Conservation (phyloP, 2,329 filamentous ascomycete species). For the Sclerotinia spermophila region DNA sequence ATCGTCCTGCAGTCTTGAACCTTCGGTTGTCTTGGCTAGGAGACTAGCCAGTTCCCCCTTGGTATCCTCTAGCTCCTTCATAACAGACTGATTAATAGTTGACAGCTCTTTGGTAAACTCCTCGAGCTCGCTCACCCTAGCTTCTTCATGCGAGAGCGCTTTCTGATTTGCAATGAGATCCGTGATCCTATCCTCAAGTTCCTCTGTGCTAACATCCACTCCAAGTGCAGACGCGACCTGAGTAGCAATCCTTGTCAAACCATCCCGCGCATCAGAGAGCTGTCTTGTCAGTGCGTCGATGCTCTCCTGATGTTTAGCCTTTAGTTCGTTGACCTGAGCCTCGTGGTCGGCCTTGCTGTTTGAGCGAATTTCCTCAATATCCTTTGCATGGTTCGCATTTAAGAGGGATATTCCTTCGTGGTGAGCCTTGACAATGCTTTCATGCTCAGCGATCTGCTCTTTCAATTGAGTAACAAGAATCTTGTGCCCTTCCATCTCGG, state of each 20-base stretch:
- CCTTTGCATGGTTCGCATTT: conserved; percentile 48
- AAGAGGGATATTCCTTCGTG: conserved; percentile 50
- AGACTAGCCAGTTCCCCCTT: conserved; percentile 53
- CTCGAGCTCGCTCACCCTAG: conserved; percentile 56
- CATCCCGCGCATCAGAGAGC: conserved; percentile 61
- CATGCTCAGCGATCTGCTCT: conserved; percentile 57
- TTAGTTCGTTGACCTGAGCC: conserved; percentile 54
- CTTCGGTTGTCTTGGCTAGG: conserved; percentile 46
- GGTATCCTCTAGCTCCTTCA: conserved; percentile 60
- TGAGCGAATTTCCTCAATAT: conserved; percentile 47
- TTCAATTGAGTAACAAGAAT: conserved; percentile 52
- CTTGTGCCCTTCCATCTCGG: conserved; percentile 43
- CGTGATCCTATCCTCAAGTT: conserved; percentile 60
- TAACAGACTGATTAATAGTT: conserved; percentile 54
- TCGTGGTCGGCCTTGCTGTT: conserved; percentile 55
- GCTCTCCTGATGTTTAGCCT: conserved; percentile 57
- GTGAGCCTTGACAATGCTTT: conserved; percentile 53
- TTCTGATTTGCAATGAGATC: conserved; percentile 56
- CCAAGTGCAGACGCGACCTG: conserved; percentile 59
- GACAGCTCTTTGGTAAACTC: conserved; percentile 53
- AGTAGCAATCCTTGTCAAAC: conserved; percentile 60
- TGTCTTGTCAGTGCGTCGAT: conserved; percentile 57
- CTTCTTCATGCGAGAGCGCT: conserved; percentile 55
- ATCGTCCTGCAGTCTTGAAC: conserved; percentile 43
- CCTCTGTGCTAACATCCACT: conserved; percentile 63